Evolutionary conservation across 768 basidiomycete species (phyloP).

Genomic region (Psilocybe tampanensis): DNA sequence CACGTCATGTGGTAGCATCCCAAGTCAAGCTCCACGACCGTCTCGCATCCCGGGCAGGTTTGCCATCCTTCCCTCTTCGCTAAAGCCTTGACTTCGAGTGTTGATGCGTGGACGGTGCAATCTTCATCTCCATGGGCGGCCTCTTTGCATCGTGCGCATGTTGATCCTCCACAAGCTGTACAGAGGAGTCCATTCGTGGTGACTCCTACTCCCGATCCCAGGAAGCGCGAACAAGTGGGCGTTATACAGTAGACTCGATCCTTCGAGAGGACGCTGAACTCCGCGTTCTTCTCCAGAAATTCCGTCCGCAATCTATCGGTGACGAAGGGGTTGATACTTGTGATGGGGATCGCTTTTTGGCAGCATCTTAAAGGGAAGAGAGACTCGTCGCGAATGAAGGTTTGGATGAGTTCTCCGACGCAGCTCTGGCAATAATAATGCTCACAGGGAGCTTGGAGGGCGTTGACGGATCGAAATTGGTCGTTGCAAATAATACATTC

Average conservation of each 20-base stretch:
- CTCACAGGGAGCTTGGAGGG: constrained; percentile 43
- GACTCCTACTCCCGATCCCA: constrained; percentile 39
- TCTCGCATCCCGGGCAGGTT: constrained; percentile 61
- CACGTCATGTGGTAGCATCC: constrained; percentile 74
- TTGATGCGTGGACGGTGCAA: constrained; percentile 46
- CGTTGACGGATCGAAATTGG: constrained; percentile 15
- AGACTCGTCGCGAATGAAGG: constrained; percentile 49
- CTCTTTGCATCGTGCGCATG: constrained; percentile 55
- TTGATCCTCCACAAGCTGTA: constrained; percentile 35
- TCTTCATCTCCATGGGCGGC: constrained; percentile 37
- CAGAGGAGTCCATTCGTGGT: constrained; percentile 33
- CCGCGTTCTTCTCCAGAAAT: constrained; percentile 44
- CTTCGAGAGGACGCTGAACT: constrained; percentile 43
- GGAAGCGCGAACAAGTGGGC: constrained; percentile 53
- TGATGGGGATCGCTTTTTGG: constrained; percentile 32
- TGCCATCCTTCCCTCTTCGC: constrained; percentile 55
- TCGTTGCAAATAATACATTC: constrained; percentile 48
- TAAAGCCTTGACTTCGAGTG: constrained; percentile 44
- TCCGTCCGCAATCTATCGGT: constrained; percentile 22
- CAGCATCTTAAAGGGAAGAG: constrained; percentile 58
- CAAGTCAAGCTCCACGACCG: constrained; percentile 54
- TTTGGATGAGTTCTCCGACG: constrained; percentile 39
- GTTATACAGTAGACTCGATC: constrained; percentile 55
- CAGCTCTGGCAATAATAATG: constrained; percentile 53
- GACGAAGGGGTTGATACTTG: constrained; percentile 15